Conservation (phyloP, 306 rosid species). For the Medicago lupulina region DNA sequence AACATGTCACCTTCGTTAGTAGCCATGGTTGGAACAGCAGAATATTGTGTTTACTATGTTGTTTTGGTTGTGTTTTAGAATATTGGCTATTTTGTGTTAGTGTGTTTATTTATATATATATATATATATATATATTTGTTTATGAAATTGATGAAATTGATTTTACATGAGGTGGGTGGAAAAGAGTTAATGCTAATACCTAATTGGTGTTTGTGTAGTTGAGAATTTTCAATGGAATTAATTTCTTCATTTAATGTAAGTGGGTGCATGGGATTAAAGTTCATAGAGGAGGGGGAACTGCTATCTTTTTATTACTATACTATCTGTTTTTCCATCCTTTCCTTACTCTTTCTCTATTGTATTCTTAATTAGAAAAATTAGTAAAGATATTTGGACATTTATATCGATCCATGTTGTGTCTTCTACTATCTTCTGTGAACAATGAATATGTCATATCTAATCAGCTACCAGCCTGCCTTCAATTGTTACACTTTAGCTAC, state of each 20-base stretch:
- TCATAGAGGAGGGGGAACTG: background rate
- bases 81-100: background rate
- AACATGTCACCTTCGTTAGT: constrained; percentile 70
- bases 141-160: background rate
- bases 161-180: constrained; percentile 53
- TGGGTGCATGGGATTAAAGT: constrained; percentile 44
- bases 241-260: constrained; percentile 70
- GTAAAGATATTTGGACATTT: background rate
- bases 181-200: constrained; percentile 72
- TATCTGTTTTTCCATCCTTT: background rate
- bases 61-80: background rate
- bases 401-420: background rate
- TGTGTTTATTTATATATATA: background rate
- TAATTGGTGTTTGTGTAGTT: constrained; percentile 61
- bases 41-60: background rate
- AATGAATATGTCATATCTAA: background rate
- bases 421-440: background rate
- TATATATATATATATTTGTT: background rate
- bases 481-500: background rate
- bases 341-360: background rate
- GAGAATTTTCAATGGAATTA: constrained; percentile 64
- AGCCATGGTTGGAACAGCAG: constrained; percentile 49
- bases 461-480: background rate
- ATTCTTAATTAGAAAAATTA: background rate
- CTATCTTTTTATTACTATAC: background rate